Conservation (phyloP, 768 basidiomycete species). For the Imleria badia region DNA sequence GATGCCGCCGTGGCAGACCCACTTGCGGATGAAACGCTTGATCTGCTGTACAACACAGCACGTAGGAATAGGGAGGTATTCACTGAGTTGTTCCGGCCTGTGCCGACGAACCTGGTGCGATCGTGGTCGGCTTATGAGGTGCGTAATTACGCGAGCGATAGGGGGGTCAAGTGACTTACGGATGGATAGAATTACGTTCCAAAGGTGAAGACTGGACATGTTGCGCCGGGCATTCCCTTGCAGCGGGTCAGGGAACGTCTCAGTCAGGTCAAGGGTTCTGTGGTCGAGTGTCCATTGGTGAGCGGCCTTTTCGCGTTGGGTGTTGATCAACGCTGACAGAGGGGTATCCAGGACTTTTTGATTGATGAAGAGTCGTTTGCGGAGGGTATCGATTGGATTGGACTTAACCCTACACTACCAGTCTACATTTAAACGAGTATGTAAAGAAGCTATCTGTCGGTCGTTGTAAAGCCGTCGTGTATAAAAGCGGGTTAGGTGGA, state of each 20-base stretch:
- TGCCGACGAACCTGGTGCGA: conserved; percentile 80
- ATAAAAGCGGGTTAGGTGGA: not conserved
- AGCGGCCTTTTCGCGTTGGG: conserved; percentile 17
- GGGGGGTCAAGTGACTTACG: conserved; percentile 4
- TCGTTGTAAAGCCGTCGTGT: not conserved
- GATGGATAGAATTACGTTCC: conserved; percentile 64
- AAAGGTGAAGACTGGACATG: conserved; percentile 78
- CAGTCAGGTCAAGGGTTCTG: conserved; percentile 59
- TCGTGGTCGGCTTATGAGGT: conserved; percentile 80
- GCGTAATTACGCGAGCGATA: conserved; percentile 25
- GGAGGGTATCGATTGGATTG: conserved; percentile 69
- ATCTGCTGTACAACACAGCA: conserved; percentile 70
- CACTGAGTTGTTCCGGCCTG: conserved; percentile 82
- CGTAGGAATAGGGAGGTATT: conserved; percentile 81
- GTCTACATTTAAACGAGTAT: conserved; percentile 59
- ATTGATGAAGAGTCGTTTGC: conserved; percentile 76
- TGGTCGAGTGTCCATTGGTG: conserved; percentile 79
- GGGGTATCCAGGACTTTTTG: conserved; percentile 66
- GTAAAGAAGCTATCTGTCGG: conserved; percentile 6
- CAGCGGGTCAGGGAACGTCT: conserved; percentile 76
- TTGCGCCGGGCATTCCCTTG: conserved; percentile 66
- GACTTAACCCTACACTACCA: conserved; percentile 73
- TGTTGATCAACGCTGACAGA: conserved; percentile 5
- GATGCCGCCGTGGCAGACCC: conserved; percentile 80
- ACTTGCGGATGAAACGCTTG: conserved; percentile 55